Percentiles rank a stretch among this genome's conserved stretches.
These are phyloP conservation scores for Hemisphaericaspora xylanilytica DNA, from an alignment of 1,139 yeast species.

Conservation along the genomic window DNA sequence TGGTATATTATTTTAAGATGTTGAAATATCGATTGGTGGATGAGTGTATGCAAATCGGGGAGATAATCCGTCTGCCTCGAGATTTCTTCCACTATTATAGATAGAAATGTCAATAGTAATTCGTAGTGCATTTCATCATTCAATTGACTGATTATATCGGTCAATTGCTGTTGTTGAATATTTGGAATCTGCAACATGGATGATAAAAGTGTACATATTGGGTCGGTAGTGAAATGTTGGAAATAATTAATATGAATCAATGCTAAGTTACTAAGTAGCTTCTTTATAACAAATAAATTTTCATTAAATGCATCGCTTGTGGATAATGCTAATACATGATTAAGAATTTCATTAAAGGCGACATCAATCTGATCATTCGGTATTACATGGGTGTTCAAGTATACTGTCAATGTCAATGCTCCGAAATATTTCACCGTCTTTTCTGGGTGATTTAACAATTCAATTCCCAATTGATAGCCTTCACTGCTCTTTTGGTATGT, in stretches of 20 bases:
- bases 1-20: conserved; percentile 9
- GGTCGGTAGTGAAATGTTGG: conserved; percentile 15
- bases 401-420: conserved; percentile 64
- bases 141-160: not conserved
- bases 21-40: conserved; percentile 12
- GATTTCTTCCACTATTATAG: conserved; percentile 58
- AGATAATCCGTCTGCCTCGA: conserved; percentile 28
- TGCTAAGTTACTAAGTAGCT: conserved; percentile 52
- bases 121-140: conserved; percentile 9
- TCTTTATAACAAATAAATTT: conserved; percentile 29
- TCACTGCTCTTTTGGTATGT: conserved; percentile 50
- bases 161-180: not conserved
- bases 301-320: conserved; percentile 8
- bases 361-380: conserved; percentile 7
- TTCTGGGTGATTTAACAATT: conserved; percentile 41
- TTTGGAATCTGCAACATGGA: not conserved
- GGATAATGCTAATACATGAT: conserved; percentile 1
- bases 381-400: conserved; percentile 39
- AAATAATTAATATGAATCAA: conserved; percentile 43
- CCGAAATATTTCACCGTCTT: conserved; percentile 66
- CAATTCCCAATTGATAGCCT: conserved; percentile 52
- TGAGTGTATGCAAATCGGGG: conserved; percentile 12
- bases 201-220: conserved; percentile 6
- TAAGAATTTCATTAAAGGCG: conserved; percentile 10
- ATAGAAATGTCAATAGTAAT: conserved; percentile 31